These are phyloP conservation scores for Lactarius hatsudake DNA, from an alignment of 768 basidiomycete genomes.

Conservation along the genomic window DNA sequence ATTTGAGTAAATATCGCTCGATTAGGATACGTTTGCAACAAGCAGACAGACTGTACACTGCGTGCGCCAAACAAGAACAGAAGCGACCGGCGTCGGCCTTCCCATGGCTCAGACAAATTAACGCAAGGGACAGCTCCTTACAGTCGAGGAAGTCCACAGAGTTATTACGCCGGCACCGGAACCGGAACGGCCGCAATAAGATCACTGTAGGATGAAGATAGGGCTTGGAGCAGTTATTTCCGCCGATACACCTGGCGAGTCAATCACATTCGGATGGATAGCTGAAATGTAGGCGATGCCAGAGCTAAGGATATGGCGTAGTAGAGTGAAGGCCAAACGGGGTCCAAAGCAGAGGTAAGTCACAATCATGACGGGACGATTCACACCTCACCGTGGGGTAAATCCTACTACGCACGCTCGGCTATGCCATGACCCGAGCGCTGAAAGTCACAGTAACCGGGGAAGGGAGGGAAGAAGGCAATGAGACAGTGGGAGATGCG, in stretches of 20 bases:
- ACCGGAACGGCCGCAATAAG: background rate
- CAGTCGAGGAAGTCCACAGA: background rate
- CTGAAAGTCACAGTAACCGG: background rate
- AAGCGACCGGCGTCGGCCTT: background rate
- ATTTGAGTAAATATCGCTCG: background rate
- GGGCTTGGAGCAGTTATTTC: background rate
- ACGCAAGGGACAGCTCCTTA: background rate
- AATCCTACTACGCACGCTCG: background rate
- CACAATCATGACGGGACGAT: background rate
- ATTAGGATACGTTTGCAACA: background rate
- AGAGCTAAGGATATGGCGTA: background rate
- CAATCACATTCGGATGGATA: background rate
- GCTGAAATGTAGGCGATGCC: background rate
- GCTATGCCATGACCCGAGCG: background rate
- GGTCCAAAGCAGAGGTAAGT: background rate
- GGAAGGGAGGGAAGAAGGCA: background rate
- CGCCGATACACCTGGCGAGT: background rate
- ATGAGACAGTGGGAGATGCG: background rate
- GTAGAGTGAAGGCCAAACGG: background rate
- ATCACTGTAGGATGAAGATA: constrained; percentile 2
- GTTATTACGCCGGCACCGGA: background rate
- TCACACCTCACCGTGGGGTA: background rate
- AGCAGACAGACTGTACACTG: background rate
- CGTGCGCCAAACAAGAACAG: background rate
- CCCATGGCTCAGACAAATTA: background rate